Conservation (phyloP, 257 asterid species). For the Sherardia arvensis region DNA sequence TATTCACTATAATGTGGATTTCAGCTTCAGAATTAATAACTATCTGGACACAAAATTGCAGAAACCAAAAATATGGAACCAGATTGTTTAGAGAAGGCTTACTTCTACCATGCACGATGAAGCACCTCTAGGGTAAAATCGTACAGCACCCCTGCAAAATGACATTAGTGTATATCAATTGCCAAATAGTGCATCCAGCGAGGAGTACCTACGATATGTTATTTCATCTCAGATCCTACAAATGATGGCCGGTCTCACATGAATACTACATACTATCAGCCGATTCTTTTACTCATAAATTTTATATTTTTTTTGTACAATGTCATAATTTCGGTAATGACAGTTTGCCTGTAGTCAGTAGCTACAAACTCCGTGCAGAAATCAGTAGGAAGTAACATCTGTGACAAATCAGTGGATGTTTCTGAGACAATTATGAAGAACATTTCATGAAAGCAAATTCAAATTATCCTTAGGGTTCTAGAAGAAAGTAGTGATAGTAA, state of each 20-base stretch:
- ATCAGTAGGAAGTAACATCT: background rate
- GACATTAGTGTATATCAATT: background rate
- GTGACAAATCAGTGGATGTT: background rate
- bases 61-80: constrained; percentile 1
- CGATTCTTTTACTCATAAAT: background rate
- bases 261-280: background rate
- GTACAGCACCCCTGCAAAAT: constrained; percentile 83
- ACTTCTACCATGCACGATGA: constrained; percentile 71
- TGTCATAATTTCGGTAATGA: background rate
- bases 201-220: background rate
- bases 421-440: background rate
- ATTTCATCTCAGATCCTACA: background rate
- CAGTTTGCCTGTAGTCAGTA: background rate
- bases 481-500: background rate
- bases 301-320: too few species aligned
- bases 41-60: background rate
- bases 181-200: too few species aligned
- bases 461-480: background rate
- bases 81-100: constrained; percentile 22
- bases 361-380: background rate
- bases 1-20: background rate
- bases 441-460: background rate
- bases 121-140: constrained; percentile 81
- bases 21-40: background rate
- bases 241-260: background rate